These are phyloP conservation scores for Phytophthora constricta DNA, from an alignment of 352 stramenopile species.

Conservation along the genomic window DNA sequence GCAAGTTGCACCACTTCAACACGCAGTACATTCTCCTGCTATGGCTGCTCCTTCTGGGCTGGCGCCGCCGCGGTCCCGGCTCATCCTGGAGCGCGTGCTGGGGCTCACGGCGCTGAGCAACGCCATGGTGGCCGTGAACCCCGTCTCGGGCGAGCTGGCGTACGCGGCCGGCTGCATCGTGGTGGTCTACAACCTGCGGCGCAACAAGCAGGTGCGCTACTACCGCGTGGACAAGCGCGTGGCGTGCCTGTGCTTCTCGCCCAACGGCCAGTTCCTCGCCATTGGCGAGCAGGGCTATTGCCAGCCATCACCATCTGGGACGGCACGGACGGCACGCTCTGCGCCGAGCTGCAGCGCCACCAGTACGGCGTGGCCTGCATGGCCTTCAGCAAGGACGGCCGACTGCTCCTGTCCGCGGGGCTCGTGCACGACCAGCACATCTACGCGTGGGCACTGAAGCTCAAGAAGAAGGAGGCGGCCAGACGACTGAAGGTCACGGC, in stretches of 20 bases:
- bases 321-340: constrained; percentile 72
- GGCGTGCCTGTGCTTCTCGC: constrained; percentile 84
- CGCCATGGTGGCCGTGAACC: constrained; percentile 77
- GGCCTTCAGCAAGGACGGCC: constrained; percentile 73
- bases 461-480: constrained; percentile 27
- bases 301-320: constrained; percentile 91
- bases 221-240: constrained; percentile 89
- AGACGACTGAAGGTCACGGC: constrained; percentile 27
- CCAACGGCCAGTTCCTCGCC: constrained; percentile 82
- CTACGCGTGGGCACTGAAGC: constrained; percentile 73
- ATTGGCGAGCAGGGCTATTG: constrained; percentile 90
- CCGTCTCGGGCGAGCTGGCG: constrained; percentile 80
- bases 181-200: constrained; percentile 89
- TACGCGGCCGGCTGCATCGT: constrained; percentile 90
- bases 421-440: constrained; percentile 87
- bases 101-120: constrained; percentile 81
- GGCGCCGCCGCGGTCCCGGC: constrained; percentile 39
- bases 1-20: neutral
- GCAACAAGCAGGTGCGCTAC: constrained; percentile 90
- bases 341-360: constrained; percentile 83
- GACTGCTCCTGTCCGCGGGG: constrained; percentile 69
- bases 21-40: neutral
- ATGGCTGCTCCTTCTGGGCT: constrained; percentile 8
- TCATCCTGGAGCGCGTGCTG: constrained; percentile 87
- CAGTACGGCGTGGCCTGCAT: constrained; percentile 85